Evolutionary conservation across 345 rosid genomes (phyloP).

Genomic region (Corymbia maculata): DNA sequence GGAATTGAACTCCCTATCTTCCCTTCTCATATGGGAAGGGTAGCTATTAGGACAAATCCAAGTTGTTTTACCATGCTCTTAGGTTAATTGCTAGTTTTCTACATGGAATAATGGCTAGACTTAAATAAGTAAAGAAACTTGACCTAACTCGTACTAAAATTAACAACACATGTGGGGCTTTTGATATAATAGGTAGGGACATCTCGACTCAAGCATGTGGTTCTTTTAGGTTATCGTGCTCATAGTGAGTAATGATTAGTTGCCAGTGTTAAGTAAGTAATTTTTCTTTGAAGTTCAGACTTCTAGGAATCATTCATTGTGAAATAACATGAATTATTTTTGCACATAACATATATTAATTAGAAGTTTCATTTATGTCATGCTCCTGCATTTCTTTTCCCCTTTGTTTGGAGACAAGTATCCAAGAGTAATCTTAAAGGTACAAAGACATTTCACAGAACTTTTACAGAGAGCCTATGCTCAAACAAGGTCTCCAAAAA

Average conservation of each 20-base stretch:
- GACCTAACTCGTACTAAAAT: neutral
- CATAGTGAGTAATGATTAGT: neutral
- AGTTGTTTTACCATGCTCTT: too few relatives aligned
- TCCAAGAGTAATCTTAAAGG: neutral
- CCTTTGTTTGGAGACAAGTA: neutral
- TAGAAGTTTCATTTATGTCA: neutral
- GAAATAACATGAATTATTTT: too few relatives aligned
- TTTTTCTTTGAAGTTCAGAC: too few relatives aligned
- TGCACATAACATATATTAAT: neutral
- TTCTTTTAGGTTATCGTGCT: neutral
- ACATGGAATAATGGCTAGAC: too few relatives aligned
- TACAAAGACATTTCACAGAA: neutral
- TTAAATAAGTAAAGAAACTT: neutral
- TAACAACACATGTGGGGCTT: neutral
- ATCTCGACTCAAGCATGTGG: neutral
- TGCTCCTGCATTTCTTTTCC: neutral
- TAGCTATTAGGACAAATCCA: too few relatives aligned
- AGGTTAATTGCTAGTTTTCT: neutral
- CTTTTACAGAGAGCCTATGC: neutral
- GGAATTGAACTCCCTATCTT: too few relatives aligned
- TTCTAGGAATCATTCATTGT: neutral
- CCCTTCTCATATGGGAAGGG: too few relatives aligned
- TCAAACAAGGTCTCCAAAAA: neutral
- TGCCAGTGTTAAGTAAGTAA: neutral
- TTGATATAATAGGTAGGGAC: neutral